Evolutionary conservation across 176 grass and related monocot genomes (phyloP).

Genomic region (Hordeum marinum): DNA sequence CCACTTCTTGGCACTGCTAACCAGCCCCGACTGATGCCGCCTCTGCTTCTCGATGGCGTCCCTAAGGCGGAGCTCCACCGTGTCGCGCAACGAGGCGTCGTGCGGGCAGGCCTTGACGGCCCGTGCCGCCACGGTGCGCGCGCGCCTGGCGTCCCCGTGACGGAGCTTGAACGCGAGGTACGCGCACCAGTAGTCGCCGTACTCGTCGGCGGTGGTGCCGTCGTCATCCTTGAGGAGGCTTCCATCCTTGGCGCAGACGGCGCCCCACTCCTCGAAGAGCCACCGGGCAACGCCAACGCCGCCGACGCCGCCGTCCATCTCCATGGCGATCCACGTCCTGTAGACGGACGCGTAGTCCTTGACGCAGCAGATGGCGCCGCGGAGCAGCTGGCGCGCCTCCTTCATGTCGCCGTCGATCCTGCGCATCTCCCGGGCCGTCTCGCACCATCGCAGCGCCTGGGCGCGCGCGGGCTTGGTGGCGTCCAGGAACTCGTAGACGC

Average conservation of each 20-base stretch:
- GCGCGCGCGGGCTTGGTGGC: background rate
- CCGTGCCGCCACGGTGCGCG: background rate
- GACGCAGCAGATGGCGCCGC: background rate
- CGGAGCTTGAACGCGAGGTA: background rate
- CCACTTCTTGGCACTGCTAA: background rate
- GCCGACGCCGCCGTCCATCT: background rate
- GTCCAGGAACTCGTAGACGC: background rate
- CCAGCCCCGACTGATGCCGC: background rate
- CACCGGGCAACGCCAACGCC: background rate
- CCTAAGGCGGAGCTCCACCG: background rate
- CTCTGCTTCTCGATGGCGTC: background rate
- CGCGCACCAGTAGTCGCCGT: background rate
- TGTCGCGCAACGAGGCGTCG: background rate
- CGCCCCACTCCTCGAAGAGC: background rate
- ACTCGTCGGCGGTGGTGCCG: background rate
- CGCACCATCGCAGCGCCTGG: background rate
- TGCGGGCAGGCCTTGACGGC: background rate
- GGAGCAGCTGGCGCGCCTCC: background rate
- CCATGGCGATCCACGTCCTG: slow-evolving; percentile 11
- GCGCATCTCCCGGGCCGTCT: background rate
- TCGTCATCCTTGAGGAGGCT: background rate
- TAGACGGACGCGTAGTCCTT: background rate
- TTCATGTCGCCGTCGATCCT: background rate
- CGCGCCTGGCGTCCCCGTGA: background rate
- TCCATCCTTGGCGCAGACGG: background rate